A percentile compares a stretch with the other conserved stretches of the same genome.
Conservation (phyloP, 495 filamentous ascomycete genomes). For the Friedmanniomyces simplex region DNA sequence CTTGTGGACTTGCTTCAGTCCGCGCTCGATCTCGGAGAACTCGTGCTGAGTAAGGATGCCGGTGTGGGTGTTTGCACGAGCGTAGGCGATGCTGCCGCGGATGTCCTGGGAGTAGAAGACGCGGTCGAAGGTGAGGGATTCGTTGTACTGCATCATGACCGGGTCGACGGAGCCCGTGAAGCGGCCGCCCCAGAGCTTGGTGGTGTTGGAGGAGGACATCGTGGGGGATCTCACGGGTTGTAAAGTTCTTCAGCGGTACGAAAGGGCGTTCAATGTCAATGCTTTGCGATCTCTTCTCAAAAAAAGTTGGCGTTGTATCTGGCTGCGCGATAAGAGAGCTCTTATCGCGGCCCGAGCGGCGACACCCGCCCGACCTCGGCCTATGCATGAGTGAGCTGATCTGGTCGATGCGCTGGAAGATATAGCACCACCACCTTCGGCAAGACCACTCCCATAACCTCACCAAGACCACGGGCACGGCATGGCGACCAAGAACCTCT, state of each 20-base stretch:
- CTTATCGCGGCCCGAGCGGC: background rate
- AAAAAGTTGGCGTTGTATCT: no score
- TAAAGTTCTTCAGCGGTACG: background rate
- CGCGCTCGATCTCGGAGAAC: conserved; percentile 64
- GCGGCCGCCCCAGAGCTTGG: conserved; percentile 66
- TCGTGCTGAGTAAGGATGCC: conserved; percentile 67
- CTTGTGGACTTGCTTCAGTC: conserved; percentile 57
- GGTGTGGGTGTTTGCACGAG: conserved; percentile 67
- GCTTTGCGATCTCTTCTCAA: background rate
- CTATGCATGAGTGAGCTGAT: background rate
- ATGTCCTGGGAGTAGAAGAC: conserved; percentile 75
- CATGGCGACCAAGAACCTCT: conserved; percentile 48
- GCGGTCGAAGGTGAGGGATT: conserved; percentile 75
- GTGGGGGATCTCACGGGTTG: background rate
- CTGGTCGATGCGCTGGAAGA: background rate
- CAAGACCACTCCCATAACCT: background rate
- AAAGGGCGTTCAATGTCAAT: background rate
- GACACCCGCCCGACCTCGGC: no score
- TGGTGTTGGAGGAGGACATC: conserved; percentile 1
- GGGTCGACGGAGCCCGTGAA: conserved; percentile 82
- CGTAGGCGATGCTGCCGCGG: conserved; percentile 72
- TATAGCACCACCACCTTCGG: background rate
- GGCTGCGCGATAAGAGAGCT: background rate
- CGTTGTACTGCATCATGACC: conserved; percentile 82
- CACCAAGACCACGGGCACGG: background rate